phyloP scores from a whole-genome alignment of 1,139 yeast species.

The Candida tropicalis region DNA sequence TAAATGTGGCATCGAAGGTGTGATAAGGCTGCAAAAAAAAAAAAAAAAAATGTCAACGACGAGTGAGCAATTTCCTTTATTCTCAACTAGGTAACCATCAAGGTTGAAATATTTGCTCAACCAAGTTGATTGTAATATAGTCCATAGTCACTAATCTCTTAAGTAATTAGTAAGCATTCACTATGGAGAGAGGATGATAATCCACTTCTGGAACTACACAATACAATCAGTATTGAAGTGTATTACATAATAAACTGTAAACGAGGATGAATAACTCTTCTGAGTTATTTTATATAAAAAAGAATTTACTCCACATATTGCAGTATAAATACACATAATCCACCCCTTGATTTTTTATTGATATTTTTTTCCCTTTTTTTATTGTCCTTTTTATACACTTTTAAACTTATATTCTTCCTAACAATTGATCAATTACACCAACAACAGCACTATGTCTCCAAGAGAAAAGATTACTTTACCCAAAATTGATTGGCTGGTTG shows the following conservation, averaged over 20 bases:
- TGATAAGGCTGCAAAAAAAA: conserved; percentile 3
- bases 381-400: neutral
- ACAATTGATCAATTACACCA: neutral
- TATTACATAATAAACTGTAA: too few relatives aligned
- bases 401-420: neutral
- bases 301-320: too few relatives aligned
- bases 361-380: too few relatives aligned
- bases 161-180: neutral
- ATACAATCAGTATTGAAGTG: neutral
- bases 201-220: too few relatives aligned
- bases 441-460: conserved; percentile 1
- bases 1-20: too few relatives aligned
- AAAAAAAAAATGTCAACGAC: neutral
- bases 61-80: conserved; percentile 1
- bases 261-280: too few relatives aligned
- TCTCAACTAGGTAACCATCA: conserved; percentile 5
- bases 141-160: too few relatives aligned
- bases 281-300: too few relatives aligned
- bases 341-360: too few relatives aligned
- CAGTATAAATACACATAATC: too few relatives aligned
- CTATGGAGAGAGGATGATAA: too few relatives aligned
- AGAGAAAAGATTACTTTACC: conserved; percentile 31
- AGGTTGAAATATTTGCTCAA: conserved; percentile 3
- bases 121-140: neutral
- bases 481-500: conserved; percentile 44